Evolutionary conservation across 2,329 filamentous ascomycete genomes (phyloP), one percentile per base, ranked within the genome.

Genomic region (Aspergillus latus): DNA sequence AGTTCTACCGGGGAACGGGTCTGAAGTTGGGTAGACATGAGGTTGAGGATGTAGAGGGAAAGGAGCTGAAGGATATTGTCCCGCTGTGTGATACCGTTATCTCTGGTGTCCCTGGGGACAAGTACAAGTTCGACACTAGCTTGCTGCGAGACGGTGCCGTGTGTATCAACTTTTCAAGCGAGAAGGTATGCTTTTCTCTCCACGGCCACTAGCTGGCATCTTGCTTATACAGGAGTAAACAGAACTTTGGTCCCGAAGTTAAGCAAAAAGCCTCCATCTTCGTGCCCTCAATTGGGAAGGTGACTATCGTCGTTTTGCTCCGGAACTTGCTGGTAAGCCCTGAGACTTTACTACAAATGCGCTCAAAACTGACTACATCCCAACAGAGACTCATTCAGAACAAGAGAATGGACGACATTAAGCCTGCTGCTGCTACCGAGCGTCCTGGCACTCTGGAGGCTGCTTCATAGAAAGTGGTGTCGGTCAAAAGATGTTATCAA

Each of bases 81-180:
- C 89, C 92, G 1, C 78, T 93, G 58, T 96, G 92, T 70, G 94
- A 99, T 72, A 93, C 97, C 15, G 88, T 99, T 59, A 95, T 99
- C 67, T 89, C 89, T 52, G 94, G 94, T 62, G 94, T 99, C 1
- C 94, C 94, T 0, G 85, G 86, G 26, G 89, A 96, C 61, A 84
- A 82, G 59, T 99, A 88, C 83, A 97, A 97, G 80, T 89, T 99
- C 28, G 90, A 92, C 5, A 88, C 88, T 3, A 84, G 90, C 50
- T 79, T 94, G 60, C 81, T 99, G 67, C 85, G 91, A 46, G 90
- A 96, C 55, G 94, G 94, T 47, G 92, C 90, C 30, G 90, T 96
- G n/a, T 99, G 94, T 81, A 92, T 99, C 78, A 99, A 99, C 77
- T 97, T 99, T 74, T 95, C 92, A 6, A 96, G 90, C 50, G 91